These are phyloP conservation scores for Patellaria atrata DNA, from an alignment of 495 filamentous ascomycete genomes.

Conservation along the genomic window DNA sequence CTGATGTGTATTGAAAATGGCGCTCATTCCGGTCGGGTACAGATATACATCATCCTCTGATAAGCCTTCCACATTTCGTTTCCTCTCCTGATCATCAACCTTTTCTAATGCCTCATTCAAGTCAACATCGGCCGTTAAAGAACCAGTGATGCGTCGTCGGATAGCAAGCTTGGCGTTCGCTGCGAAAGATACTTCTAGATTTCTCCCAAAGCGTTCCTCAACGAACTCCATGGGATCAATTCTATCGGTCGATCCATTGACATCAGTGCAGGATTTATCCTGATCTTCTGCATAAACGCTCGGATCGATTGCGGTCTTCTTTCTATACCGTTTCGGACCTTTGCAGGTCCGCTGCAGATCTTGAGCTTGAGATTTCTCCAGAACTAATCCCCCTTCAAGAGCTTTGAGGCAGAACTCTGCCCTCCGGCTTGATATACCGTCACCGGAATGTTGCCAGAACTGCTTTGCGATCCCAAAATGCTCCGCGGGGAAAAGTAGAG, in stretches of 20 bases:
- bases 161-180: slow-evolving; percentile 75
- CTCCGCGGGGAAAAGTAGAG: slow-evolving; percentile 55
- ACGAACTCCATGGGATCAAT: slow-evolving; percentile 69
- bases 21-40: slow-evolving; percentile 81
- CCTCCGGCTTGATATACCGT: slow-evolving; percentile 80
- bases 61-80: slow-evolving; percentile 43
- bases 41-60: slow-evolving; percentile 82
- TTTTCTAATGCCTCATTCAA: slow-evolving; percentile 45
- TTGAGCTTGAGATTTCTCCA: slow-evolving; percentile 27
- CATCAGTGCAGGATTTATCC: slow-evolving; percentile 8
- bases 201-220: slow-evolving; percentile 89
- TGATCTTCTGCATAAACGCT: slow-evolving; percentile 15
- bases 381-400: slow-evolving; percentile 55
- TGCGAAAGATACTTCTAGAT: slow-evolving; percentile 64
- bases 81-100: slow-evolving; percentile 22
- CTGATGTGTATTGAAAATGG: slow-evolving; percentile 81
- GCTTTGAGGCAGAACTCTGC: slow-evolving; percentile 74
- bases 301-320: slow-evolving; percentile 36
- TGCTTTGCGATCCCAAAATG: slow-evolving; percentile 59
- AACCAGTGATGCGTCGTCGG: slow-evolving; percentile 73
- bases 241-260: slow-evolving; percentile 28
- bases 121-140: slow-evolving; percentile 59
- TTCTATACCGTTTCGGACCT: slow-evolving; percentile 44
- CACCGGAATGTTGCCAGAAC: slow-evolving; percentile 96
- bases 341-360: slow-evolving; percentile 19